Evolutionary conservation across 2,329 filamentous ascomycete species (phyloP).

Genomic region (Ophiostoma angusticollis): DNA sequence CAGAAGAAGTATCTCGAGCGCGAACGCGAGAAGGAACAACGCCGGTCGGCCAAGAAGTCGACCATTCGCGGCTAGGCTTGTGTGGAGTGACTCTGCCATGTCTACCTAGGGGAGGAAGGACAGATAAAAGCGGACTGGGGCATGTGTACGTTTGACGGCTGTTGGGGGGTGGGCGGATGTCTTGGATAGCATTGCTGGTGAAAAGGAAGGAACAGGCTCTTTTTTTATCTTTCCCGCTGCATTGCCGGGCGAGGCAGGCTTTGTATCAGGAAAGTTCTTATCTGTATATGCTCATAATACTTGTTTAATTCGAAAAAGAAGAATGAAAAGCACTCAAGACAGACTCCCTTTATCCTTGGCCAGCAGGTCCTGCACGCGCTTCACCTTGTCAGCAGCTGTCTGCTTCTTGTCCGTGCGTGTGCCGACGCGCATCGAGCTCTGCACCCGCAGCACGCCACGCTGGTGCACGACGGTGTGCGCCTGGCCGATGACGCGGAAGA

Average conservation of each 20-base stretch:
- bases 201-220: too few relatives aligned
- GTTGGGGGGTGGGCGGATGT: too few relatives aligned
- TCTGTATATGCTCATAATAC: too few relatives aligned
- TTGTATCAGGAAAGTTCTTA: too few relatives aligned
- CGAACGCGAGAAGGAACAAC: slow-evolving; percentile 62
- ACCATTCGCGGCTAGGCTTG: slow-evolving; percentile 34
- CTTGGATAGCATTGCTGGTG: too few relatives aligned
- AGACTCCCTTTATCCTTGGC: slow-evolving; percentile 11
- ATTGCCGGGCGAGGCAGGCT: too few relatives aligned
- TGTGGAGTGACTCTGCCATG: too few relatives aligned
- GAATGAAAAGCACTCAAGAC: background rate
- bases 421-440: slow-evolving; percentile 78
- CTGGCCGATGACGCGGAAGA: slow-evolving; percentile 76
- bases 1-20: slow-evolving; percentile 78
- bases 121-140: too few relatives aligned
- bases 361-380: slow-evolving; percentile 41
- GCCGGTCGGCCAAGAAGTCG: slow-evolving; percentile 41
- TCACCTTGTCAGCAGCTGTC: slow-evolving; percentile 68
- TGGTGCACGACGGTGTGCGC: slow-evolving; percentile 67
- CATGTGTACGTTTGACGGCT: too few relatives aligned
- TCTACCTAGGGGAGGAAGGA: too few relatives aligned
- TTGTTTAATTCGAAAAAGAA: too few relatives aligned
- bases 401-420: slow-evolving; percentile 79
- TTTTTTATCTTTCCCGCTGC: too few relatives aligned
- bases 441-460: slow-evolving; percentile 67